These are phyloP conservation scores for Aspergillus heteromorphus DNA, from an alignment of 495 filamentous ascomycete genomes.

Conservation along the genomic window DNA sequence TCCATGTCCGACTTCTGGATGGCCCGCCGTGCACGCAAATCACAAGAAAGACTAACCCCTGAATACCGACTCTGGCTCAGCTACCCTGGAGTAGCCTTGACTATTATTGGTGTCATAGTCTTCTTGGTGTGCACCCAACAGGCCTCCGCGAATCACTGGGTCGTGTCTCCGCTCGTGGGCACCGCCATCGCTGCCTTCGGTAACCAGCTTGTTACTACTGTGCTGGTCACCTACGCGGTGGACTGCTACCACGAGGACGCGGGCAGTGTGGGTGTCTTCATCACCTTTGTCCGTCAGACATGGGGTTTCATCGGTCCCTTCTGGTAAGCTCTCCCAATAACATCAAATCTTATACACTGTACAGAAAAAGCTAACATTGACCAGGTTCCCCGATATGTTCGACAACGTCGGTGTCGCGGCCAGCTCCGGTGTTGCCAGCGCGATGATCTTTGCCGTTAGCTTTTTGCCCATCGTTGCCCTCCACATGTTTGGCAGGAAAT, in stretches of 20 bases:
- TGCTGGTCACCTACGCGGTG: constrained; percentile 52
- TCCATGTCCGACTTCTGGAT: constrained; percentile 49
- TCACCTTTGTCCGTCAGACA: constrained; percentile 48
- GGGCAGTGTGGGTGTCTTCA: constrained; percentile 51
- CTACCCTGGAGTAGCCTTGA: constrained; percentile 42
- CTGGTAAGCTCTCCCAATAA: constrained; percentile 30
- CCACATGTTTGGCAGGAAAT: constrained; percentile 16
- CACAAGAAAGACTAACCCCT: constrained; percentile 23
- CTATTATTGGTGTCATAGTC: constrained; percentile 46
- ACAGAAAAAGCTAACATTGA: constrained; percentile 7
- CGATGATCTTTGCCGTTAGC: constrained; percentile 39
- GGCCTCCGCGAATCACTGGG: constrained; percentile 36
- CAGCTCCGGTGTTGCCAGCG: constrained; percentile 38
- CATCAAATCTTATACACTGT: not conserved
- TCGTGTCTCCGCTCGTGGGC: constrained; percentile 47
- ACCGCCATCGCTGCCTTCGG: constrained; percentile 45
- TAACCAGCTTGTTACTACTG: constrained; percentile 54
- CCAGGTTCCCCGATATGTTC: constrained; percentile 49
- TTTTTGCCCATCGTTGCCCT: constrained; percentile 41
- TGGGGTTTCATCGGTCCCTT: constrained; percentile 59
- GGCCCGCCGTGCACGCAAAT: constrained; percentile 24
- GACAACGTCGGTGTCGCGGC: constrained; percentile 35
- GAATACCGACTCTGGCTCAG: constrained; percentile 51
- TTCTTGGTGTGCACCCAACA: constrained; percentile 45
- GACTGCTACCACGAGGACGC: constrained; percentile 48